Evolutionary conservation across 1,139 yeast species (phyloP).

Genomic region (Protomyces pachydermus): DNA sequence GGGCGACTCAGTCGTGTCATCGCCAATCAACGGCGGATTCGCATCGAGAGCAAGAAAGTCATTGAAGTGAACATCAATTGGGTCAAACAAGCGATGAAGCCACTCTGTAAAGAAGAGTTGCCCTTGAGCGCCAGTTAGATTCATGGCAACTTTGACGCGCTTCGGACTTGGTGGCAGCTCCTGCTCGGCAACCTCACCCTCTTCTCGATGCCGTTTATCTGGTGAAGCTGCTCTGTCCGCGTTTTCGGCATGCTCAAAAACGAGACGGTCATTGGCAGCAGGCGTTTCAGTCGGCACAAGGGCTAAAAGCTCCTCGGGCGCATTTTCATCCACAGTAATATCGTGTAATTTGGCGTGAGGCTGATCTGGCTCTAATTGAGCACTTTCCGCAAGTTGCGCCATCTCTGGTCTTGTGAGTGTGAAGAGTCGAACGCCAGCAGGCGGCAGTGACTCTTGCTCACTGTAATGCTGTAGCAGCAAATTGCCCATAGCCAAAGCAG

Average conservation of each 20-base stretch:
- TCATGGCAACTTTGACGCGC: background rate
- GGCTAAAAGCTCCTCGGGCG: background rate
- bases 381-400: background rate
- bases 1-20: background rate
- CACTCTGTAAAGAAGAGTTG: constrained; percentile 4
- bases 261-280: background rate
- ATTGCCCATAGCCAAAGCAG: background rate
- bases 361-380: background rate
- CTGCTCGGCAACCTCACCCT: background rate
- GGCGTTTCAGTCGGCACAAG: background rate
- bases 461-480: background rate
- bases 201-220: background rate
- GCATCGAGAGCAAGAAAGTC: background rate
- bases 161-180: background rate
- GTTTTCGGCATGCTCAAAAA: background rate
- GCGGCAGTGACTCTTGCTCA: background rate
- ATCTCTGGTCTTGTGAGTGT: background rate
- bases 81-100: constrained; percentile 1
- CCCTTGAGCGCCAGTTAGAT: background rate
- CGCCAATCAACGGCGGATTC: background rate
- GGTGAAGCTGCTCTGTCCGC: background rate
- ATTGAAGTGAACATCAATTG: background rate
- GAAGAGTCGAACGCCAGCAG: background rate
- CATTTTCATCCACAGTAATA: background rate
- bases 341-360: background rate